Conservation (phyloP, 176 grass and related monocot genomes). For the Musa beccarii region DNA sequence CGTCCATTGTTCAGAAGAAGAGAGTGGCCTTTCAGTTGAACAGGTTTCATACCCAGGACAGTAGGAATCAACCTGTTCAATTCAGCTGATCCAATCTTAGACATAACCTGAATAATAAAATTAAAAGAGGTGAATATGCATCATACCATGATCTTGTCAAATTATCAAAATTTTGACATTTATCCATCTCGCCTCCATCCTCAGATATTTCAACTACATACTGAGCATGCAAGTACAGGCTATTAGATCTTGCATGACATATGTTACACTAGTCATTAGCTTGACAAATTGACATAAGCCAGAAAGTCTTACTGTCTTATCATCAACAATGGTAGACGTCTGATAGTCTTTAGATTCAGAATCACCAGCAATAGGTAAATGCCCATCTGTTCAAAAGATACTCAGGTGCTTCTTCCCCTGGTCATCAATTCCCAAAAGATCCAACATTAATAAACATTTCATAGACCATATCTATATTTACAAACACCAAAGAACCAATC, state of each 20-base stretch:
- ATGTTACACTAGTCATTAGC: not conserved
- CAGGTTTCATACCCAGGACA: constrained; percentile 54
- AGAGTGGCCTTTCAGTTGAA: constrained; percentile 27
- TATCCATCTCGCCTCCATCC: constrained; percentile 25
- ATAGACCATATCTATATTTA: not conserved
- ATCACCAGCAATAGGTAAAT: not conserved
- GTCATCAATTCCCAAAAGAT: constrained; percentile 8
- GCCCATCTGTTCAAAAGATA: constrained; percentile 23
- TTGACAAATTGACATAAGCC: not conserved
- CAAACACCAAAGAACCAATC: not conserved
- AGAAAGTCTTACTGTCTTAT: constrained; percentile 32
- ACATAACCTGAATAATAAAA: not conserved
- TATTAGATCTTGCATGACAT: constrained; percentile 13
- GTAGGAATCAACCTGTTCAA: constrained; percentile 45
- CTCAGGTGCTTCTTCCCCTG: constrained; percentile 64
- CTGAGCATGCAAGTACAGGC: constrained; percentile 35
- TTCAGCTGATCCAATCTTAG: constrained; percentile 14
- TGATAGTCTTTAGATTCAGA: constrained; percentile 20
- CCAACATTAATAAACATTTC: not conserved
- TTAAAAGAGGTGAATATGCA: not conserved
- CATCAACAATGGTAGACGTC: constrained; percentile 15
- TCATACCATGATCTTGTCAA: constrained; percentile 46
- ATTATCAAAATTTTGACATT: constrained; percentile 69
- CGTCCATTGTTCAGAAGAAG: constrained; percentile 45
- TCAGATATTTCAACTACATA: constrained; percentile 62